Base-by-base conservation (phyloP, 257 asterid genomes). In the Ocimum tenuiflorum region DNA sequence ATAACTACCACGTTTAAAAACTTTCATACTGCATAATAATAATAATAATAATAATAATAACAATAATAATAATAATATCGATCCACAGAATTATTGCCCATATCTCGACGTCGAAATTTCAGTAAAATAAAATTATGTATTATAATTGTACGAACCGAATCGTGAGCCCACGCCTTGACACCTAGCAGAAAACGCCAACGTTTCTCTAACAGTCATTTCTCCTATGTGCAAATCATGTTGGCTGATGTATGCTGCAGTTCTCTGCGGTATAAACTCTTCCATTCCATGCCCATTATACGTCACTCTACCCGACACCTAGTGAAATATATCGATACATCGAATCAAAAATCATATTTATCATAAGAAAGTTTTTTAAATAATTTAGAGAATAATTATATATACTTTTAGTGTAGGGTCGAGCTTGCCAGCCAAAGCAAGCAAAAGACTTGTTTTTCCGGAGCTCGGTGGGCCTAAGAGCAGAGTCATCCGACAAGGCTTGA, bases 161-260 rank as follows among this genome's bases (percentile, higher is more conserved):
- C 87, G 82, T 7, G 88, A 68, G 52, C 94, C 95, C 14, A 85
- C 94, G 0, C 96, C 96, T 36, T 88, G 96, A 68, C 86, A 83
- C 60, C 94, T 78, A 0, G 91, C 95, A 0, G 96, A 86, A 59
- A 84, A 86, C 0, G 83, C 89, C 18, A 88, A 63, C 13, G 96
- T 88, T 72, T 88, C 96, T 73, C 88, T 79, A 0, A 86, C 91
- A 3, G 96, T 88, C 91, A 88, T 81, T 73, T 88, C 95, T 59
- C 87, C 91, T 0, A 88, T 80, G 41, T 88, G 96, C 8, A 86
- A 56, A 72, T 83, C 91, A 23, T 73, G 73, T 22, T 88, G 95
- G 60, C 95, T 87, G 14, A 87, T 85, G 48, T 87, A 87, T 0
- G 95, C 83, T 48, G 91, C 82, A 0, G 91, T 84, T 73, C 82